A percentile compares a stretch with the other conserved stretches of the same genome.
Evolutionary conservation across 345 rosid genomes (phyloP).

Genomic region (Hevea brasiliensis): DNA sequence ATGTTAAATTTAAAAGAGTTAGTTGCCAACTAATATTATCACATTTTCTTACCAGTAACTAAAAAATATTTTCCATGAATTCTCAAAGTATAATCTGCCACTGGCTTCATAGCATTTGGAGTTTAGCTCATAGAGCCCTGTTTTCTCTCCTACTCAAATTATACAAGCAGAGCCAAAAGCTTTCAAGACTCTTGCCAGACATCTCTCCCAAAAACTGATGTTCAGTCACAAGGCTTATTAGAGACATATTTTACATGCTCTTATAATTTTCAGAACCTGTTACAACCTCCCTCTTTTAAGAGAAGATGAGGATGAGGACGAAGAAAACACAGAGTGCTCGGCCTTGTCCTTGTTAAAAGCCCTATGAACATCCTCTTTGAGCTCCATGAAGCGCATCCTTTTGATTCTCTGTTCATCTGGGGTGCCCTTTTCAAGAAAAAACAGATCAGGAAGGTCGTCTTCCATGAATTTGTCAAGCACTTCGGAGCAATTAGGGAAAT

Average conservation of each 20-base stretch:
- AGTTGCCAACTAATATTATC: not conserved
- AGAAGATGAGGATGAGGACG: conserved; percentile 64
- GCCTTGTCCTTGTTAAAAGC: conserved; percentile 89
- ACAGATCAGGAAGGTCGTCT: conserved; percentile 85
- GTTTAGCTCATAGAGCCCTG: not conserved
- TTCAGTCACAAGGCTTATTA: not conserved
- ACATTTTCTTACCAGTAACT: not conserved
- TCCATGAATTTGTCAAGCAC: conserved; percentile 96
- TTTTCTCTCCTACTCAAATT: conserved; percentile 7
- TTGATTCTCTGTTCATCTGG: conserved; percentile 60
- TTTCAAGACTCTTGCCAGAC: not conserved
- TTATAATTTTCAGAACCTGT: conserved; percentile 39
- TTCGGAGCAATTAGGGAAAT: conserved; percentile 78
- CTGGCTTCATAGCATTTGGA: not conserved
- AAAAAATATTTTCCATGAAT: too few species aligned
- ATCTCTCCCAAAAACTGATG: not conserved
- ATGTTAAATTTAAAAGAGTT: not conserved
- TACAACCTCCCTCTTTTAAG: conserved; percentile 28
- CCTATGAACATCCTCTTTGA: conserved; percentile 75
- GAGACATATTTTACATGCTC: conserved; percentile 7
- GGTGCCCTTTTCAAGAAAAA: conserved; percentile 65
- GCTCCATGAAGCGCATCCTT: conserved; percentile 72
- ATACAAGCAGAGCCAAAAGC: conserved; percentile 18
- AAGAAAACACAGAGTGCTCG: conserved; percentile 54
- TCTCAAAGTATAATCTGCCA: not conserved